phyloP scores from a whole-genome alignment of 2,329 filamentous ascomycete species.

The Arthrinium puccinioides region DNA sequence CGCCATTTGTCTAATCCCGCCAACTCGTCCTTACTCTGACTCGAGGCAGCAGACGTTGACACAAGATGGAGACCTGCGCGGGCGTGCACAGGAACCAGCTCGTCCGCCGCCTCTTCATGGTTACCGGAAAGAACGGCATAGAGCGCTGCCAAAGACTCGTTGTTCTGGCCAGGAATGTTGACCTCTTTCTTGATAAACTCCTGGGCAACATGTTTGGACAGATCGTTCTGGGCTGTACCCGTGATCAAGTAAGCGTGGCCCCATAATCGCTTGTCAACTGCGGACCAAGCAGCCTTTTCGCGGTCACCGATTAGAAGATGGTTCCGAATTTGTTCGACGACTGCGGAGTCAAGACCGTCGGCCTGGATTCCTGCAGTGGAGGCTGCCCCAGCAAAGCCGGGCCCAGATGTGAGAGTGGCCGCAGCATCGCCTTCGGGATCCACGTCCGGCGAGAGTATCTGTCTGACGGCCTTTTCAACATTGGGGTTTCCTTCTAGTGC shows the following conservation, averaged over 20 bases:
- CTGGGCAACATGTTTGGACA: conserved; percentile 89
- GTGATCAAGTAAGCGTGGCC: conserved; percentile 92
- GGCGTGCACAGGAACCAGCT: conserved; percentile 88
- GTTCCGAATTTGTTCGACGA: conserved; percentile 65
- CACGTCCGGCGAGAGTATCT: conserved; percentile 59
- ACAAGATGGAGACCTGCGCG: conserved; percentile 88
- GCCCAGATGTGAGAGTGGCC: conserved; percentile 10
- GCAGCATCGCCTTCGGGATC: conserved; percentile 18
- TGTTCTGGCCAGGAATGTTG: conserved; percentile 69
- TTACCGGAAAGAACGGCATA: conserved; percentile 95
- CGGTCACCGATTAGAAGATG: conserved; percentile 73
- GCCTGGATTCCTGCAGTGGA: conserved; percentile 33
- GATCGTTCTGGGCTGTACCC: conserved; percentile 61
- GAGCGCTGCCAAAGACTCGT: conserved; percentile 80
- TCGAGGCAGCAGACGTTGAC: conserved; percentile 59
- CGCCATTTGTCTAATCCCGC: conserved; percentile 90
- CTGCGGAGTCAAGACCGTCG: conserved; percentile 63
- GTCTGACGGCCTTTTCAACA: conserved; percentile 68
- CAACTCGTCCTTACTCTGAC: conserved; percentile 62
- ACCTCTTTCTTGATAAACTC: conserved; percentile 96
- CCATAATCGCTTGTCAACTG: conserved; percentile 90
- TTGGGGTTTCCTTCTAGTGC: conserved; percentile 63
- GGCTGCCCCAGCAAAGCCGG: conserved; percentile 22
- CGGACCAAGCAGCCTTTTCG: conserved; percentile 87
- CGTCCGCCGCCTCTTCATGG: conserved; percentile 88